Percentiles rank a stretch among this genome's conserved stretches.
phyloP scores from a whole-genome alignment of 2,329 filamentous ascomycete genomes.

The Westerdykella aurantiaca region DNA sequence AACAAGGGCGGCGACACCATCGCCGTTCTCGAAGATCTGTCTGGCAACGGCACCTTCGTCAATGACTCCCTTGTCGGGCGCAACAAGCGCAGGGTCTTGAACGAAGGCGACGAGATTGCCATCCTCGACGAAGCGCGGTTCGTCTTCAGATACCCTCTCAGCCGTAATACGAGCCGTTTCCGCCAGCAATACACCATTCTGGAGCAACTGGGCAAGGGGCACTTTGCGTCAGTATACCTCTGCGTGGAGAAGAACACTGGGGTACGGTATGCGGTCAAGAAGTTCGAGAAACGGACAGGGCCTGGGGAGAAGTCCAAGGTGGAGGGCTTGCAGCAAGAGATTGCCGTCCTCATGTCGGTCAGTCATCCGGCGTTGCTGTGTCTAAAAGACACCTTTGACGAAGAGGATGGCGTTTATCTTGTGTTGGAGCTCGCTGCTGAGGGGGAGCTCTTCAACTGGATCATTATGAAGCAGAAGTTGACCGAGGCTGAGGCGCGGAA shows the following conservation, averaged over 20 bases:
- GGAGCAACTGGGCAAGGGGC: slow-evolving; percentile 85
- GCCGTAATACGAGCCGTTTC: slow-evolving; percentile 62
- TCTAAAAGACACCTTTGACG: slow-evolving; percentile 91
- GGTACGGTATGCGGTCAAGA: slow-evolving; percentile 82
- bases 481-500: slow-evolving; percentile 78
- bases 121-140: slow-evolving; percentile 81
- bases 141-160: slow-evolving; percentile 76
- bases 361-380: slow-evolving; percentile 90
- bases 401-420: slow-evolving; percentile 82
- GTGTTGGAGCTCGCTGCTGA: slow-evolving; percentile 86
- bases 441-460: slow-evolving; percentile 93
- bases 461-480: slow-evolving; percentile 84
- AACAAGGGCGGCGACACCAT: slow-evolving; percentile 53
- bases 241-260: slow-evolving; percentile 83
- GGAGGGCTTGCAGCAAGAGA: slow-evolving; percentile 87
- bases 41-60: slow-evolving; percentile 93
- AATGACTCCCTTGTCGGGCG: slow-evolving; percentile 87
- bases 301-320: slow-evolving; percentile 76
- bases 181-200: slow-evolving; percentile 78
- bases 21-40: slow-evolving; percentile 85
- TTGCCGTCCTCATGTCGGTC: slow-evolving; percentile 94
- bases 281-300: slow-evolving; percentile 82
- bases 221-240: slow-evolving; percentile 89
- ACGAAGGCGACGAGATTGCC: slow-evolving; percentile 86
- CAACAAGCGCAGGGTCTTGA: slow-evolving; percentile 82